Base-by-base conservation (phyloP, 352 stramenopile genomes). In the Phytophthora cryptogea region DNA sequence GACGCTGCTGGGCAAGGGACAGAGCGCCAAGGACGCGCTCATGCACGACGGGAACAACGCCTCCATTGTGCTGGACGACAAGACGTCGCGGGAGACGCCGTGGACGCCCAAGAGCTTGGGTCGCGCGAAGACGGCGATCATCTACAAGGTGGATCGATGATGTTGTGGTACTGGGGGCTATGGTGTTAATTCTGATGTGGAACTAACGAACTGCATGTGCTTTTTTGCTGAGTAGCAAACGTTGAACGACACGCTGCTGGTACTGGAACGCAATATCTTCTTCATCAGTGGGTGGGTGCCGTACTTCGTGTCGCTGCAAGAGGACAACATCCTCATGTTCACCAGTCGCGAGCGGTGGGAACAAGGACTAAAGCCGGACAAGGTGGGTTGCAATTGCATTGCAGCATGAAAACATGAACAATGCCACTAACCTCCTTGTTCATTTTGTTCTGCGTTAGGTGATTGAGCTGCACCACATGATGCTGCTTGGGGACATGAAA, bases 61-160 rank as follows among this genome's bases (percentile, higher is more conserved):
- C 8, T 93, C 83, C 6, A 93, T 95, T 27, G 63, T 90, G 4
- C 53, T 84, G 8, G 69, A 90, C 11, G 76, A 87, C 35, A 71
- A 76, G 14, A 33, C 57, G 8, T 58, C 60, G 10, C 48, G 69
- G 0, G 66, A 88, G 53, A 91, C 79, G 41, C 83, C 86, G 27
- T 95, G 86, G 86, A 90, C 86, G 1, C 83, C 86, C n/a, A 89
- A 89, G 42, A 91, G 82, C 26, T 72, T 95, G n/a, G 82, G 86
- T 4, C 78, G 86, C 33, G 83, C 86, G 30, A 95, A 95, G 60
- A 90, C 82, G 0, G 86, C 83, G 5, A 92, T 95, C 47, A 85
- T 95, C 32, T 95, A 95, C 73, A 91, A 92, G 68, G 86, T 92
- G 16, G 9, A 36, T 54, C 9, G 26, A 23, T 0, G 31, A n/a